These are phyloP conservation scores for Cordyceps farinosa DNA, from an alignment of 2,329 filamentous ascomycete genomes.

Conservation along the genomic window DNA sequence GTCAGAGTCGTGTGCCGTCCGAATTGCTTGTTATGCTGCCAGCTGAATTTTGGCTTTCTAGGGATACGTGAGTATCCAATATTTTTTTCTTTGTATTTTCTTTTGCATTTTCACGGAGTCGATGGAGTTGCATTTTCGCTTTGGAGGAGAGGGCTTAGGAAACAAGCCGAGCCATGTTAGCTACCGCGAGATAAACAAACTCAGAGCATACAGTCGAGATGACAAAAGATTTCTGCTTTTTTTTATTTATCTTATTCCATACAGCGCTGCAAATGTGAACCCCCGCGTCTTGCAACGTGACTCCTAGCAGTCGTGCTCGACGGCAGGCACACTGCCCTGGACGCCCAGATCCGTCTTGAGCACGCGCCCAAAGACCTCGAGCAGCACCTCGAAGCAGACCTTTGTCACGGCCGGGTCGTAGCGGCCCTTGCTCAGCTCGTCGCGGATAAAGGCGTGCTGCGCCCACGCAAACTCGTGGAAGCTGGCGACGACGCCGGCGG, in stretches of 20 bases:
- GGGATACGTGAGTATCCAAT: no score
- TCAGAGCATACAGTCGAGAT: not conserved
- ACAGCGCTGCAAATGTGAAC: no score
- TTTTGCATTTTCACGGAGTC: no score
- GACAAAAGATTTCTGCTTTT: not conserved
- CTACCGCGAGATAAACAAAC: no score
- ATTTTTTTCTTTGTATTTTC: no score
- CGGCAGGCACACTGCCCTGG: conserved; percentile 56
- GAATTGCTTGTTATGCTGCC: no score
- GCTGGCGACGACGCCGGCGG: conserved; percentile 68
- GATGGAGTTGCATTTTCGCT: no score
- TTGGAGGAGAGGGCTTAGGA: no score
- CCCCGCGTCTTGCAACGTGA: not conserved
- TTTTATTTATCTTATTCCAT: no score
- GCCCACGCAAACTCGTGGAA: conserved; percentile 93
- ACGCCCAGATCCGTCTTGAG: conserved; percentile 76
- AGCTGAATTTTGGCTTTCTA: no score
- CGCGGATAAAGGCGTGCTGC: conserved; percentile 90
- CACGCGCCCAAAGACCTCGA: conserved; percentile 77
- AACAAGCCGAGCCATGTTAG: no score
- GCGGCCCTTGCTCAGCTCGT: conserved; percentile 88
- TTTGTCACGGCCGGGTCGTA: conserved; percentile 86
- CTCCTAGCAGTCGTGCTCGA: conserved; percentile 68
- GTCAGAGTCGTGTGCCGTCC: no score
- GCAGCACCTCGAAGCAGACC: conserved; percentile 84